Evolutionary conservation across 495 filamentous ascomycete genomes (phyloP).

Genomic region (Neurospora sp.): DNA sequence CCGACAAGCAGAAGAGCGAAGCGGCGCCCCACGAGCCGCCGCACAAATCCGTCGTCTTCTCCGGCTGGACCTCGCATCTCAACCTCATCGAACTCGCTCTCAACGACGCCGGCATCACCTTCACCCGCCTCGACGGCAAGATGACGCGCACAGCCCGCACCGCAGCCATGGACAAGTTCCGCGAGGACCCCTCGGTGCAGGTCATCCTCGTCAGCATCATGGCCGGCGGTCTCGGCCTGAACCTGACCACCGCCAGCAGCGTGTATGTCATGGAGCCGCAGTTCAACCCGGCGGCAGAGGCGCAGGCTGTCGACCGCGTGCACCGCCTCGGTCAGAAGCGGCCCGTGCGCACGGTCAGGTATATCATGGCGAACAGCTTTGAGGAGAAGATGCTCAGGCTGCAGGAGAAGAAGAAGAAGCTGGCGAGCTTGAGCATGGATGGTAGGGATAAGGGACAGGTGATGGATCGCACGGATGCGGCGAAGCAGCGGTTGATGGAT

Average conservation of each 20-base stretch:
- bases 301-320: constrained; percentile 88
- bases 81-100: constrained; percentile 88
- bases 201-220: constrained; percentile 86
- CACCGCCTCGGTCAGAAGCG: constrained; percentile 88
- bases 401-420: constrained; percentile 79
- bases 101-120: constrained; percentile 52
- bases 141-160: constrained; percentile 66
- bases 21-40: constrained; percentile 49
- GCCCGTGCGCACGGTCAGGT: constrained; percentile 68
- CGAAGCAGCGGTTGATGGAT: constrained; percentile 67
- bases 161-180: constrained; percentile 63
- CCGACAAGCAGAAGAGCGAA: constrained; percentile 48
- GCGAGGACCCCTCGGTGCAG: constrained; percentile 56
- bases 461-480: constrained; percentile 62
- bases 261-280: constrained; percentile 98
- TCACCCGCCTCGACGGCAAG: constrained; percentile 76
- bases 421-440: constrained; percentile 79
- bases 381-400: constrained; percentile 88
- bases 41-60: constrained; percentile 87
- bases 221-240: constrained; percentile 86
- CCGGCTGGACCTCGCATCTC: constrained; percentile 85
- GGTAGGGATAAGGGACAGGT: constrained; percentile 39
- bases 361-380: constrained; percentile 81
- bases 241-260: constrained; percentile 72
- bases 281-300: constrained; percentile 90